These are phyloP conservation scores for Fomitopsis palustris DNA, from an alignment of 1,284 basidiomycete species.

Conservation along the genomic window DNA sequence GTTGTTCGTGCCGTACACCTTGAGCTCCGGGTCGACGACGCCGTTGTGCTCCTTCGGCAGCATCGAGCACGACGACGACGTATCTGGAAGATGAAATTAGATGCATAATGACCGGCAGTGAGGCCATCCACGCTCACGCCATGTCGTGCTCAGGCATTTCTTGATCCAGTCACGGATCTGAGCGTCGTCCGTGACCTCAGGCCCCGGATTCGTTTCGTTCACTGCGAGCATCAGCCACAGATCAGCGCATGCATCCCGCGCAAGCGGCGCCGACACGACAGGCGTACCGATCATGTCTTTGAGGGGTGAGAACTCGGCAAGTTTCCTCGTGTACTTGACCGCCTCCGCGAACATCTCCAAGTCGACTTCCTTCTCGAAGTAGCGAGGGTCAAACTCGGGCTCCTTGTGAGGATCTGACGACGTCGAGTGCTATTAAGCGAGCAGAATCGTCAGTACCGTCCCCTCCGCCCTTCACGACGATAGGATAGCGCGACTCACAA, in stretches of 20 bases:
- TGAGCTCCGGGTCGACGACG: conserved; percentile 26
- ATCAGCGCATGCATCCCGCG: background rate
- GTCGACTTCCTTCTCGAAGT: conserved; percentile 43
- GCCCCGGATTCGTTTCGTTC: conserved; percentile 34
- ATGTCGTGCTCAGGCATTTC: conserved; percentile 21
- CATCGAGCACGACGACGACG: conserved; percentile 28
- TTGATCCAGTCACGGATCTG: conserved; percentile 23
- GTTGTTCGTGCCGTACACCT: conserved; percentile 36
- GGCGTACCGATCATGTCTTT: conserved; percentile 30
- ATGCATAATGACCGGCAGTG: background rate
- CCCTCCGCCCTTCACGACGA: too few relatives aligned
- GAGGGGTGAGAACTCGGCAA: conserved; percentile 39
- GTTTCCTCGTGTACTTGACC: conserved; percentile 41
- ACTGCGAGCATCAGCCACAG: background rate
- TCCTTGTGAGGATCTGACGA: conserved; percentile 36
- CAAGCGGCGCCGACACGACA: background rate
- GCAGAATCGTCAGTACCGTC: too few relatives aligned
- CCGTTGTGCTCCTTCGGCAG: conserved; percentile 23
- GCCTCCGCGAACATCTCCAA: conserved; percentile 42
- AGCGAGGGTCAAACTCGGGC: conserved; percentile 44
- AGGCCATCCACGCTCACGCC: conserved; percentile 21
- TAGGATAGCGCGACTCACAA: conserved; percentile 23
- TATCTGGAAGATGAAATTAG: conserved; percentile 16
- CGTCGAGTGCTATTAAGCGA: conserved; percentile 29
- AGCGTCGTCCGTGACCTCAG: conserved; percentile 17